Evolutionary conservation across 1,284 basidiomycete genomes (phyloP).

Genomic region (Moesziomyces parantarcticus): DNA sequence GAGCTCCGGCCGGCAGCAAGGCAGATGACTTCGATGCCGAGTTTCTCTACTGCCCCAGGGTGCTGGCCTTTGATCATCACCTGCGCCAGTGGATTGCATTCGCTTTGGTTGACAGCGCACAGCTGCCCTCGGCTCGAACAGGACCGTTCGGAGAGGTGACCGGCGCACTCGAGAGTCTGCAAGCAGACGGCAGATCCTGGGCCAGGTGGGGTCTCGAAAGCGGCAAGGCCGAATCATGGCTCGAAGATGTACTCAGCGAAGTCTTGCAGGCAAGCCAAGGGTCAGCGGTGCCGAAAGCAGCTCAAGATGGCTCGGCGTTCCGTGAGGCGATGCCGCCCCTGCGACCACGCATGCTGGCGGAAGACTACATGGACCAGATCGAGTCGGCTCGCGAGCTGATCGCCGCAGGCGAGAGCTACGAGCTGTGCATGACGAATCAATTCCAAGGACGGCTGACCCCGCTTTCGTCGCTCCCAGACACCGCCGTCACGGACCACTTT

Average conservation of each 20-base stretch:
- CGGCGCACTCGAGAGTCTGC: conserved; percentile 15
- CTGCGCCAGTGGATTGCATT: conserved; percentile 69
- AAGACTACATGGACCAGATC: conserved; percentile 79
- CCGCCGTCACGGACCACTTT: conserved; percentile 48
- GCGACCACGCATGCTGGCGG: conserved; percentile 45
- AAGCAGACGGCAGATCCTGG: conserved; percentile 17
- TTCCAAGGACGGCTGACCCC: conserved; percentile 68
- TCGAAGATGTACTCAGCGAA: conserved; percentile 12
- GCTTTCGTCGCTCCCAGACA: conserved; percentile 8
- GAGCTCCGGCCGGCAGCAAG: conserved; percentile 5
- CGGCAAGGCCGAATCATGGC: conserved; percentile 27
- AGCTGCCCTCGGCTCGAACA: background rate
- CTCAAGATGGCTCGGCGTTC: conserved; percentile 25
- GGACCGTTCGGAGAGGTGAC: conserved; percentile 8
- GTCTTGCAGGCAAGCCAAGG: background rate
- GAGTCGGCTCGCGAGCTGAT: conserved; percentile 80
- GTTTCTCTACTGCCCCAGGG: conserved; percentile 67
- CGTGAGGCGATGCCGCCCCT: conserved; percentile 32
- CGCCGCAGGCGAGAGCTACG: conserved; percentile 90
- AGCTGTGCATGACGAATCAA: conserved; percentile 89
- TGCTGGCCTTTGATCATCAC: conserved; percentile 69
- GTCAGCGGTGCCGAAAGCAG: background rate
- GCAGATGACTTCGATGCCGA: conserved; percentile 65
- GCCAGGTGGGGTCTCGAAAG: conserved; percentile 10
- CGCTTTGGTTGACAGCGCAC: conserved; percentile 44